Base-by-base conservation (phyloP, 768 basidiomycete species). In the Termitomyces eurrhizus region DNA sequence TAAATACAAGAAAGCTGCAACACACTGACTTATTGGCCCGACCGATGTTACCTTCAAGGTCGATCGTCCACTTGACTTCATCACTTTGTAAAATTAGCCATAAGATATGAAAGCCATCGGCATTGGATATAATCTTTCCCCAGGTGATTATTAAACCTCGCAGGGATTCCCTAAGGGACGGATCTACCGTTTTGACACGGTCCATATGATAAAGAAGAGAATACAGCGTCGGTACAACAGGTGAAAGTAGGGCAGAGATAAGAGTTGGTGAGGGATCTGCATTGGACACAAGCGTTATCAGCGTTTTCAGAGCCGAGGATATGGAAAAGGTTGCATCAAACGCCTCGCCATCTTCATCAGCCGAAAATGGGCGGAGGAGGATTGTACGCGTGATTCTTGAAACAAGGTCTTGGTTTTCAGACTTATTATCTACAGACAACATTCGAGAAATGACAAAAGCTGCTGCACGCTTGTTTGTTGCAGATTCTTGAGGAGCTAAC, bases 241-340 rank as follows among this genome's bases (percentile, higher is more conserved):
- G 90, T 1, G 88, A 86, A 9, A 94, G 69, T 7, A 93, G 66
- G 21, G 76, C 70, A 0, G 85, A 79, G 44, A 92, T 80, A 45
- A 92, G 78, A 2, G 74, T 70, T 0, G 92, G 89, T 4, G 90
- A 88, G 6, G 93, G 92, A 63, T 95, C 92, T 6, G 87, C 84
- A 64, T 94, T 90, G 6, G 86, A 80, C 3, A 92, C 73, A 32
- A 95, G 74, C 0, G 77, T 75, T 54, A 80, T 75, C 21, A 93
- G 70, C 5, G 73, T 78, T 7, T 75, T 73, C n/a, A 91, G 69
- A 3, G 83, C 78, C 14, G 61, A 49, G 11, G 60, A 57, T 26
- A 57, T 21, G 18, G 53, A 55, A 45, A 39, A 52, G 9, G 48
- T 48, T 29, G 42, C 54, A 24, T 56, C 35, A 0, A 35, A 32